Percentiles rank a stretch among this genome's conserved stretches.
phyloP scores from a whole-genome alignment of 2,329 filamentous ascomycete species.

The Fusarium sp. region DNA sequence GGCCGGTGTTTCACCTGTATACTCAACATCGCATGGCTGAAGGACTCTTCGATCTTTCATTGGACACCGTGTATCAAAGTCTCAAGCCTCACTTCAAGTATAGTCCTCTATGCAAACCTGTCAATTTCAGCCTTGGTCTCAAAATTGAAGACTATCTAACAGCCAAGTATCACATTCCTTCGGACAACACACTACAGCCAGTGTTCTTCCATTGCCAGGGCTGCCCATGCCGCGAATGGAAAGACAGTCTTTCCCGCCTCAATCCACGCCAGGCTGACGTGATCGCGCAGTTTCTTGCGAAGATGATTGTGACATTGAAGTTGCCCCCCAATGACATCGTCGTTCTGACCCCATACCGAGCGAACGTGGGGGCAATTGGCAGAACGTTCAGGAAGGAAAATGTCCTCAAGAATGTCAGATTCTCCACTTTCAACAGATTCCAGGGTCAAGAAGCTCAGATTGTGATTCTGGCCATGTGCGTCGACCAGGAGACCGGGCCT shows the following conservation, averaged over 20 bases:
- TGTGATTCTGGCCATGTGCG: background rate
- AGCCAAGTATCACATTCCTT: accelerated
- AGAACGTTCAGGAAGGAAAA: background rate
- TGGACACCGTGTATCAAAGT: background rate
- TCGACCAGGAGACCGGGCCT: background rate
- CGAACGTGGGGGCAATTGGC: background rate
- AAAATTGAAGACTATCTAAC: background rate
- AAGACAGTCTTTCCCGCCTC: background rate
- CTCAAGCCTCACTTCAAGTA: background rate
- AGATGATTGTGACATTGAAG: background rate
- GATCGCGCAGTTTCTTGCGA: background rate
- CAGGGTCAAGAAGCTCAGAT: conserved; percentile 6
- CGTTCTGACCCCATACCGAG: background rate
- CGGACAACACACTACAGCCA: accelerated
- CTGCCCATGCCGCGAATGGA: background rate
- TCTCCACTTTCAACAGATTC: background rate
- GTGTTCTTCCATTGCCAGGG: background rate
- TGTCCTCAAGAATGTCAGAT: accelerated
- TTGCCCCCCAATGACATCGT: background rate
- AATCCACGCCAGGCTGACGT: background rate
- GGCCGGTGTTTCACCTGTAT: background rate
- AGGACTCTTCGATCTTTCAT: background rate
- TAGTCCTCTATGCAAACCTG: background rate
- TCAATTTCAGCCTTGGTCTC: background rate
- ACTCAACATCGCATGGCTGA: conserved; percentile 8